Conservation (phyloP, 2,329 filamentous ascomycete species). For the Chaetomiaceae sp. region DNA sequence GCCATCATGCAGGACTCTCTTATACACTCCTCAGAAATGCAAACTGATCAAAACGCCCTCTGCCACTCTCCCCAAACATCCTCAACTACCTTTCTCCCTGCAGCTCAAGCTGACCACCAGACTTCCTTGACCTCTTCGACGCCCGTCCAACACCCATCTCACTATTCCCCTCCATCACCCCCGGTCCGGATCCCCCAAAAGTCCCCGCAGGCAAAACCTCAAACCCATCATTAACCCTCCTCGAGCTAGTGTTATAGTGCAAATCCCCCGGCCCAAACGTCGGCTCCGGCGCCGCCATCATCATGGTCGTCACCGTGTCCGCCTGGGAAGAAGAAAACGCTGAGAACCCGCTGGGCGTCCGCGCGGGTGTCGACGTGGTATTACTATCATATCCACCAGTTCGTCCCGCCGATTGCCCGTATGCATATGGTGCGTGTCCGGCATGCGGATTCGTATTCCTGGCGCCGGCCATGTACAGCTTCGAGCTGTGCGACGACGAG, state of each 20-base stretch:
- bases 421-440: no score
- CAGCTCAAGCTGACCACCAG: constrained; percentile 1
- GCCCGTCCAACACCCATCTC: not conserved
- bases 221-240: constrained; percentile 38
- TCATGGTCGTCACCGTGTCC: constrained; percentile 12
- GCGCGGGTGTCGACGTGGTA: constrained; percentile 2
- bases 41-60: no score
- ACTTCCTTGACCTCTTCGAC: constrained; percentile 23
- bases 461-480: constrained; percentile 18
- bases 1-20: not conserved
- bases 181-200: constrained; percentile 24
- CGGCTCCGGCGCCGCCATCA: constrained; percentile 24
- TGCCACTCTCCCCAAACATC: not conserved
- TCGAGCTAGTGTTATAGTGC: constrained; percentile 31
- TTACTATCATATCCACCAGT: no score
- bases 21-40: not conserved
- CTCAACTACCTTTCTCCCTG: not conserved
- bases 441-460: not conserved
- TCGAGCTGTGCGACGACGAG: constrained; percentile 22
- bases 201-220: constrained; percentile 39
- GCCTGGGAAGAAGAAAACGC: constrained; percentile 7
- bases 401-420: not conserved
- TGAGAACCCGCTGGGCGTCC: constrained; percentile 21
- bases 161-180: constrained; percentile 2
- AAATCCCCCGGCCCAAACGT: constrained; percentile 35